Base-by-base conservation (phyloP, 208 protist genomes). In the Jaenimonas drosophilae region DNA sequence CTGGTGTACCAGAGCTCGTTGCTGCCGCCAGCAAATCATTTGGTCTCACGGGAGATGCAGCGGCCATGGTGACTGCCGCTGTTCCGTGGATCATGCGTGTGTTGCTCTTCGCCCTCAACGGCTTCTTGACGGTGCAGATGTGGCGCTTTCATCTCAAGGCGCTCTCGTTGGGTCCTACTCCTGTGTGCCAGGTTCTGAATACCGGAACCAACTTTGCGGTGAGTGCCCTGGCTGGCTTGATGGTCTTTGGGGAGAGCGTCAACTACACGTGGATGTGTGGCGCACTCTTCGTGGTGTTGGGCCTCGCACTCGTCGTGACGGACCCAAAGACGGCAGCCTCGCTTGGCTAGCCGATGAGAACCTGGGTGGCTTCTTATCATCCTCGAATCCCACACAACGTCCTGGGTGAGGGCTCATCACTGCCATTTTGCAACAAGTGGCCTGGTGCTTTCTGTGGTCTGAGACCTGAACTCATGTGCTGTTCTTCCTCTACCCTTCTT, bases 61-160 rank as follows among this genome's bases (percentile, higher is more conserved):
- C 38, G 3, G 27, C 17, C 30, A 12, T 54, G 12, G 36, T 49
- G 24, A 27, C 33, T 4, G 11, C 40, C n/a, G 44, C 47, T 4
- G 49, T 68, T 4, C 43, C 60, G n/a, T 59, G 66, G 54, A 46
- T 55, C 29, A 19, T 82, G 29, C 76, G 82, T 17, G 49, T 57
- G 11, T 5, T 64, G 12, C 64, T 78, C 16, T 76, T 87, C 38
- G 39, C 52, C 2, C 17, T 52, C 27, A 92, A 89, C 49, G 70
- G 58, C 9, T 17, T 85, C 30, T 73, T 69, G 47, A 92, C 79
- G 6, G 79, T 54, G 39, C 70, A 83, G 39, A 92, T 92, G 84
- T 92, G 84, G 79, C 72, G 79, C 20, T 87, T 74, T 61, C 85
- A 88, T 40, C 17, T 92, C 17, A 88, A 85, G 58, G 69, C 84